phyloP scores from a whole-genome alignment of 2,329 filamentous ascomycete species.

The Ophiocordyceps sinensis region DNA sequence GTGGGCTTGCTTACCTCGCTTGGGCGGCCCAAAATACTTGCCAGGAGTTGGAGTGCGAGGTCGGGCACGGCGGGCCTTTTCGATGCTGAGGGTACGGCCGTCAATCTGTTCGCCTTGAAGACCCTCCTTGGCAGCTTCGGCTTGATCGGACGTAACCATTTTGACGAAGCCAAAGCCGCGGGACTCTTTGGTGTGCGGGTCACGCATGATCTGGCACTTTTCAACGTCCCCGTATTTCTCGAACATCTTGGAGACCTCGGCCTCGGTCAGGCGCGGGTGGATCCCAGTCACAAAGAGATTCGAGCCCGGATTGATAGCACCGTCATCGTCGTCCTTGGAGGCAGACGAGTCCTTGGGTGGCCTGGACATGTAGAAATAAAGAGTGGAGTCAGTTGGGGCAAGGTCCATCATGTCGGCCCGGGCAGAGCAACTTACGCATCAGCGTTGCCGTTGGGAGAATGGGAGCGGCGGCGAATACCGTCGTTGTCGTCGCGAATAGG shows the following conservation, averaged over 20 bases:
- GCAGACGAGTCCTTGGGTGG: constrained; percentile 34
- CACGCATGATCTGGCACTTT: constrained; percentile 99
- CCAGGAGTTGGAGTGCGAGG: constrained; percentile 93
- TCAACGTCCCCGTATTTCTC: constrained; percentile 98
- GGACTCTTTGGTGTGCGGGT: constrained; percentile 96
- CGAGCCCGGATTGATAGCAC: constrained; percentile 80
- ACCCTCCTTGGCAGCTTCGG: constrained; percentile 91
- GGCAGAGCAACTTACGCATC: constrained; percentile 11
- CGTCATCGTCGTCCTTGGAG: constrained; percentile 47
- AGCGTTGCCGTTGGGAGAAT: constrained; percentile 39
- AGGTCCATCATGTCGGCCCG: too few relatives aligned
- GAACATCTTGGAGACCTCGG: constrained; percentile 86
- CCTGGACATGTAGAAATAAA: neutral
- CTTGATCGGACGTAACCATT: constrained; percentile 90
- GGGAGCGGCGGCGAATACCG: constrained; percentile 44
- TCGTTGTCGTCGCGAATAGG: constrained; percentile 45
- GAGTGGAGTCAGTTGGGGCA: too few relatives aligned
- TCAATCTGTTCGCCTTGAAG: constrained; percentile 92
- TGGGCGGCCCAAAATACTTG: constrained; percentile 98
- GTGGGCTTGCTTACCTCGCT: constrained; percentile 58
- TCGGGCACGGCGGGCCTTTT: constrained; percentile 91
- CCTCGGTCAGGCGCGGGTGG: constrained; percentile 78
- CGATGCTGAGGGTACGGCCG: constrained; percentile 90
- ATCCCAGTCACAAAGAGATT: constrained; percentile 99
- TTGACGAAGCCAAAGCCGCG: constrained; percentile 99